phyloP scores from a whole-genome alignment of 768 basidiomycete species.

The Mycena venus region DNA sequence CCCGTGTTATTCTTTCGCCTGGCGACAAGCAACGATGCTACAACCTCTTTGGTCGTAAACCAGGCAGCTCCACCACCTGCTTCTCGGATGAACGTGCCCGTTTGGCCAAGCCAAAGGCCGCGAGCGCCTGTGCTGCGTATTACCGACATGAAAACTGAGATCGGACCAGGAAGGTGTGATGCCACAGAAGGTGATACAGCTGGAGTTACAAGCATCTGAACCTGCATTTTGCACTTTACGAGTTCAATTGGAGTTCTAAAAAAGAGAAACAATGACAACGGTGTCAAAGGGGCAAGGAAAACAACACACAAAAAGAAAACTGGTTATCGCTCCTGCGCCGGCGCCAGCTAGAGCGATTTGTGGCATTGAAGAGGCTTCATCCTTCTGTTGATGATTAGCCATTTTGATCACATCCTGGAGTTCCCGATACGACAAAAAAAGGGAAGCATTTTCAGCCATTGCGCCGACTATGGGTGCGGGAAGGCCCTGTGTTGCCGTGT shows the following conservation, averaged over 20 bases:
- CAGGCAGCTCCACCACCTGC: constrained; percentile 89
- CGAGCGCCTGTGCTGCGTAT: constrained; percentile 67
- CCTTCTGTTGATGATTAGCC: constrained; percentile 47
- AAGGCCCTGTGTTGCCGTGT: constrained; percentile 70
- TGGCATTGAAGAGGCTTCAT: constrained; percentile 68
- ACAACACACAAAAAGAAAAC: constrained; percentile 87
- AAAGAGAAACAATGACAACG: not conserved
- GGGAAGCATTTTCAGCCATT: constrained; percentile 92
- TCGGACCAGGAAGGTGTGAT: constrained; percentile 71
- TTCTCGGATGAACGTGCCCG: constrained; percentile 88
- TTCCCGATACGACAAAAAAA: constrained; percentile 91
- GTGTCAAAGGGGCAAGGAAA: not conserved
- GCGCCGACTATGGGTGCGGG: constrained; percentile 95
- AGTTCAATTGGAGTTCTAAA: constrained; percentile 87
- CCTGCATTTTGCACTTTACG: constrained; percentile 95
- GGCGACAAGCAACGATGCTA: constrained; percentile 72
- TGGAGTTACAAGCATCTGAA: constrained; percentile 75
- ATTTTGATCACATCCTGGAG: constrained; percentile 73
- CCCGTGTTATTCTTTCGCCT: constrained; percentile 48
- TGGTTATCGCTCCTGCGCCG: constrained; percentile 88
- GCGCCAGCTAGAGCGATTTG: constrained; percentile 88
- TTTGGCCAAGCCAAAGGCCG: constrained; percentile 68
- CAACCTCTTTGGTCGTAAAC: constrained; percentile 88
- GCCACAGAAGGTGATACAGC: not conserved
- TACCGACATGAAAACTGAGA: constrained; percentile 72